Evolutionary conservation across 805 yeast species (phyloP), one percentile per base, ranked within the genome.

Genomic region (Lachancea quebecensis): DNA sequence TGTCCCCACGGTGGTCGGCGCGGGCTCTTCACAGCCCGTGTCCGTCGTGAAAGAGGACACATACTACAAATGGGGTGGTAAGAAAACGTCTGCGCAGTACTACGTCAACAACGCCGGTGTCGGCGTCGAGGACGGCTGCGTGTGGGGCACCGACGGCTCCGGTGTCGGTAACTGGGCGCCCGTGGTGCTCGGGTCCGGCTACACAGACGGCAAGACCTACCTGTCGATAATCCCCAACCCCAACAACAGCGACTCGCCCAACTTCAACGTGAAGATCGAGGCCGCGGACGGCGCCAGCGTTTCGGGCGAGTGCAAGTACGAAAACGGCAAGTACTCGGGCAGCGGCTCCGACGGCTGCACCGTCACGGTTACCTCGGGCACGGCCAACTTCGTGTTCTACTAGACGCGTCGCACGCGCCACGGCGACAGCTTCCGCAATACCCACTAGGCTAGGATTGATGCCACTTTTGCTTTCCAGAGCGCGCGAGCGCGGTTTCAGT

Each of bases 141-240:
- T 85, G 57, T 91, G 99, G 99, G 95, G 97, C 66, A 65, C 78
- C 44, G 58, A 74, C 6, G 87, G 87, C 53, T 75, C 90, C 33
- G 84, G 82, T 59, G 69, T 85, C 54, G 99, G 99, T 72, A 91
- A 91, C 85, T 91, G 96, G 97, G 95, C 98, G 54, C 98, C 98
- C 58, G 74, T 91, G 55, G 86, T 83, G 70, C 74, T 93, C 59
- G 99, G 99, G 67, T 88, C 97, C 42, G 97, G 98, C 63, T 74
- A 76, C 69, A 72, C 85, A 50, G 53, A 56, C 46, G 85, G 86
- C 50, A 72, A 79, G 58, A 74, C 95, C 44, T 90, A 87, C 77
- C 70, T 91, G 58, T 87, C 96, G 7, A 73, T 91, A 69, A 87
- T 89, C 70, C 96, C 96, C 69, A 91, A 91, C 74, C 96, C 97